Evolutionary conservation across 192 early-diverging fungal genomes (phyloP), one percentile per base, ranked within the genome.

Genomic region (Coemansia sp.): DNA sequence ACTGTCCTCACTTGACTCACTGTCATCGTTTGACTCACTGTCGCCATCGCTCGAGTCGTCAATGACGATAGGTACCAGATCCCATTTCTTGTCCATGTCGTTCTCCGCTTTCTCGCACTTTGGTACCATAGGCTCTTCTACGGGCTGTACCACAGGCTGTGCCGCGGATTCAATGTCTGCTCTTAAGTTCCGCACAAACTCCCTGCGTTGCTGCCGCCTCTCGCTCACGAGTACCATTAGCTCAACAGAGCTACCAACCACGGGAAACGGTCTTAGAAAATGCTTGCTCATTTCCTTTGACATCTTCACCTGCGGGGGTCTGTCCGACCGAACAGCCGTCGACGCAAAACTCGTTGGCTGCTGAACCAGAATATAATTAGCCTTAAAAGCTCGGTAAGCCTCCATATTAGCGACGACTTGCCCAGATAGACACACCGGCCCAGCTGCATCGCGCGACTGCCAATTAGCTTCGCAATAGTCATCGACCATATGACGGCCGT

Each of bases 391-490:
- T 17, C 15, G 55, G 29, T 58, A 58, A 12, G 5, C 7, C 15
- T 58, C 27, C 29, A 58, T 58, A 32, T 58, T 58, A 5, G 55
- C 55, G 5, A 58, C 27, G 15, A 58, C 55, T 15, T 58, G 55
- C 6, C 55, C 55, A 31, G 55, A 31, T 7, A 58, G 15, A 7
- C 55, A 58, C 55, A 29, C 31, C 31, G 12, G 29, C 6, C 27
- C 15, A 32, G 5, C 29, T 15, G 2, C 29, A n/a, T 34, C 15
- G 27, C 55, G 55, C 29, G 14, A 31, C 55, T 17, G 15, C 55
- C 55, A 58, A 34, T 29, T 58, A 6, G 11, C 55, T 15, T 58
- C 29, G 29, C 55, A 58, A 17, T 58, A 58, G 55, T 58, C 55
- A 17, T 58, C 55, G 11, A 58, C 31, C 5, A 58, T 31, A 17